phyloP scores from a whole-genome alignment of 768 basidiomycete species.

The Termitomyces sp. region DNA sequence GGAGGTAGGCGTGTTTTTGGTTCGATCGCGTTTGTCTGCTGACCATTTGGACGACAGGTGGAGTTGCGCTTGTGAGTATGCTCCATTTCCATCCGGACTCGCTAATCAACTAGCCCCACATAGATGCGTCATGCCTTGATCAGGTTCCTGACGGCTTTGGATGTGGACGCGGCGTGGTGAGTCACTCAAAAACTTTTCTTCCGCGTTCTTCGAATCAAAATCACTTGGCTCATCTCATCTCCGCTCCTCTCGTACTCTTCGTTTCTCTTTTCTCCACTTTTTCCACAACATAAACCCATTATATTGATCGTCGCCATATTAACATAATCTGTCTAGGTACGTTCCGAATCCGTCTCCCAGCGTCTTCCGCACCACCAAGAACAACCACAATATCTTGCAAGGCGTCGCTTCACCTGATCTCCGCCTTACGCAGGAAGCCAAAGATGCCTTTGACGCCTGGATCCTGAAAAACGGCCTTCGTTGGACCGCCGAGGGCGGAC shows the following conservation, averaged over 20 bases:
- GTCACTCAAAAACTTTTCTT: slow-evolving; percentile 23
- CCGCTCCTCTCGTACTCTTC: background rate
- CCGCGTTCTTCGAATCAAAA: background rate
- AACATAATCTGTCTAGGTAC: slow-evolving; percentile 48
- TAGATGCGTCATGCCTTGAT: slow-evolving; percentile 94
- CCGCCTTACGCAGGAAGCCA: slow-evolving; percentile 74
- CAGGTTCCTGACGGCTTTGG: slow-evolving; percentile 74
- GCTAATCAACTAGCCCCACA: slow-evolving; percentile 12
- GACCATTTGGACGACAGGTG: slow-evolving; percentile 46
- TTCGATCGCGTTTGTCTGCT: background rate
- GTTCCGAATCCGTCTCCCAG: slow-evolving; percentile 85
- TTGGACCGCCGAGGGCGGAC: slow-evolving; percentile 86
- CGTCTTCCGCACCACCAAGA: slow-evolving; percentile 91
- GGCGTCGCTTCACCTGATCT: slow-evolving; percentile 81
- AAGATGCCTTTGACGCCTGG: slow-evolving; percentile 83
- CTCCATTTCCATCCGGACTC: slow-evolving; percentile 13
- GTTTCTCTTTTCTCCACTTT: background rate
- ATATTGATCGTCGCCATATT: background rate
- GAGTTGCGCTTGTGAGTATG: slow-evolving; percentile 81
- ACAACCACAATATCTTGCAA: slow-evolving; percentile 95
- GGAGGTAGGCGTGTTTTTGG: slow-evolving; percentile 54
- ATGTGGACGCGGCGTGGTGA: slow-evolving; percentile 82
- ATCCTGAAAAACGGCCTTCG: slow-evolving; percentile 84
- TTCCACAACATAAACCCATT: background rate
- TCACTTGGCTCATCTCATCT: slow-evolving; percentile 2